Base-by-base conservation (phyloP, 2,329 filamentous ascomycete genomes). In the Trichophyton verrucosum region DNA sequence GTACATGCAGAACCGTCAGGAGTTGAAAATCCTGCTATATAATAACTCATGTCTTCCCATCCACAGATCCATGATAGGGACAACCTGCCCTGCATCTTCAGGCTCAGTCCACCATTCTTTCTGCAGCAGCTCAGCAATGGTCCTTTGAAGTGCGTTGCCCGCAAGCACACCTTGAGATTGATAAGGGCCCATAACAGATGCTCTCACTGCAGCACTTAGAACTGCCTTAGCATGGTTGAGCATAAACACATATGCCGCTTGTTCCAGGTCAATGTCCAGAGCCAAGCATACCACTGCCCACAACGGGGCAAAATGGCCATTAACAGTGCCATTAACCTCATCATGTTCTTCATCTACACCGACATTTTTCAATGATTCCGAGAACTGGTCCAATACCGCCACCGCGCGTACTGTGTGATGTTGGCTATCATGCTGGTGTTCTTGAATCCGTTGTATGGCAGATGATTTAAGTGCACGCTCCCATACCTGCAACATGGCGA, bases 1-100 rank as follows among this genome's bases (percentile, higher is more conserved):
- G n/a, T 9, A 30, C 13, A 17, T 56, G 30, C 9, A 24, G 3
- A 57, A 40, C 55, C 3, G 47, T 74, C 67, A 86, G 58, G 83
- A 86, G 72, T 86, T 86, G 70, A 86, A 86, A 61, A 86, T 86
- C 63, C 84, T 76, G 67, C 82, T 85, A 70, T 86, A 86, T 46
- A 86, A 71, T 68, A 85, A 74, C 71, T 86, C 83, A 70, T 86
- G 83, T 64, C 84, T 76, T 0, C 84, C 83, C 61, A 84, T 76
- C 83, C 84, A 86, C 6, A 86, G 69, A 75, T 86, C 83, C 72
- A 85, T 76, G 9, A 77, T 75, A 2, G 83, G 83, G n/a, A 84
- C 81, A 42, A 78, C 78, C 65, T 86, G 81, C 1, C 81, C 82
- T 11, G 83, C 83, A 65, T 84, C 78, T 56, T 81, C 79, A 1